phyloP scores from a whole-genome alignment of 2,329 filamentous ascomycete genomes.

The Fusarium sp. region DNA sequence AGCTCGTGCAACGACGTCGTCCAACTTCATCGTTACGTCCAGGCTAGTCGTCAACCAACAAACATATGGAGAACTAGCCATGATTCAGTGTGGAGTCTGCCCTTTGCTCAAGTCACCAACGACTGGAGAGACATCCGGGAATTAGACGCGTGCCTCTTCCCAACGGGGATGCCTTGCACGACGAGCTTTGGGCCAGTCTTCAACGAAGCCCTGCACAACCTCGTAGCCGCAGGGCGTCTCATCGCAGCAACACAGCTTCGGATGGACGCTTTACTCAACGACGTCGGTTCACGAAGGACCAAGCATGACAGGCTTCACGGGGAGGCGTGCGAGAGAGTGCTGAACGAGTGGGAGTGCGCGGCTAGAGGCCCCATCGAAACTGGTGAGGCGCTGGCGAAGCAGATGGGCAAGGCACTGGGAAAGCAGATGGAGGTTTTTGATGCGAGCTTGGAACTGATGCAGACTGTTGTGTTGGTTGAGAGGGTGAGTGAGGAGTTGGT shows the following conservation, averaged over 20 bases:
- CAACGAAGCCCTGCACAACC: constrained; percentile 3
- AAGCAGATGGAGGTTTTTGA: constrained; percentile 17
- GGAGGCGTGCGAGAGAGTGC: constrained; percentile 22
- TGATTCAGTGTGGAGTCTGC: not conserved
- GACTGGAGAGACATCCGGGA: not conserved
- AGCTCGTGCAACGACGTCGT: constrained; percentile 14
- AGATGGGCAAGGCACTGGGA: not conserved
- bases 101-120: not conserved
- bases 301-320: constrained; percentile 18
- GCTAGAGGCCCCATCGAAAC: constrained; percentile 4
- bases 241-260: constrained; percentile 2
- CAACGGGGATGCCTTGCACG: not conserved
- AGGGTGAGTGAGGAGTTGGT: not conserved
- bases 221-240: constrained; percentile 11
- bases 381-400: not conserved
- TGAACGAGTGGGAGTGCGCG: constrained; percentile 30
- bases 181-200: not conserved
- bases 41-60: constrained; percentile 4
- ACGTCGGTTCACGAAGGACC: not conserved
- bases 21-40: constrained; percentile 35
- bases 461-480: constrained; percentile 1
- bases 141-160: constrained; percentile 13
- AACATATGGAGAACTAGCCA: constrained; percentile 7
- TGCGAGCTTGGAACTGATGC: constrained; percentile 3
- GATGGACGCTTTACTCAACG: not conserved